Percentiles rank a stretch among this genome's conserved stretches.
Conservation (phyloP, 2,329 filamentous ascomycete species). For the Epichloe bromicola region DNA sequence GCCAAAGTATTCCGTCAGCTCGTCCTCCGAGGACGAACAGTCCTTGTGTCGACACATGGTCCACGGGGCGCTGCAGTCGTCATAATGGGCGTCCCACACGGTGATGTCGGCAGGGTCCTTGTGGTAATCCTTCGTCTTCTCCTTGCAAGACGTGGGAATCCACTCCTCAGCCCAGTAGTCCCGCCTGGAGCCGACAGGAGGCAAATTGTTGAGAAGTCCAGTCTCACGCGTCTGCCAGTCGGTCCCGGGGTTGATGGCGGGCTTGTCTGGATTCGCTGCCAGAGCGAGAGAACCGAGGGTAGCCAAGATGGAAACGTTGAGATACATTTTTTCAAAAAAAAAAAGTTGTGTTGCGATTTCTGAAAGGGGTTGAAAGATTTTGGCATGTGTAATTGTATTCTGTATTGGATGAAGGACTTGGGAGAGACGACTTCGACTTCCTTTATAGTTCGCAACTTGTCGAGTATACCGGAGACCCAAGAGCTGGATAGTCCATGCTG, state of each 20-base stretch:
- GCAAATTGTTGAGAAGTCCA: constrained; percentile 6
- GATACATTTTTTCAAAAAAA: no score
- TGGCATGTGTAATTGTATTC: no score
- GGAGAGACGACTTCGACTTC: no score
- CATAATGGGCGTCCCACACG: constrained; percentile 15
- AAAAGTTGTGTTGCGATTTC: no score
- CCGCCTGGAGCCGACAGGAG: constrained; percentile 6
- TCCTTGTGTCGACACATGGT: constrained; percentile 18
- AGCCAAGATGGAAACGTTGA: no score
- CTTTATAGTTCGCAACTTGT: no score
- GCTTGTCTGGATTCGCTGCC: not conserved
- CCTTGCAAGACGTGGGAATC: constrained; percentile 12
- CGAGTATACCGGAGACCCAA: no score
- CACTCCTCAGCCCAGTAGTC: constrained; percentile 12
- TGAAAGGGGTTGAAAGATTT: no score
- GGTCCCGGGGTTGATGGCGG: not conserved
- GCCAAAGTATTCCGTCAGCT: constrained; percentile 17
- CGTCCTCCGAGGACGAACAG: constrained; percentile 9
- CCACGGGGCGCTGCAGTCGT: constrained; percentile 17
- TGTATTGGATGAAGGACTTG: no score
- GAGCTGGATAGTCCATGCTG: no score
- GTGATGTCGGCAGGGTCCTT: constrained; percentile 12
- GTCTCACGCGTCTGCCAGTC: not conserved
- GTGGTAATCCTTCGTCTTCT: constrained; percentile 1
- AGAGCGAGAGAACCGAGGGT: not conserved